phyloP scores from a whole-genome alignment of 441 rosid genomes.

The Populus hybrid region DNA sequence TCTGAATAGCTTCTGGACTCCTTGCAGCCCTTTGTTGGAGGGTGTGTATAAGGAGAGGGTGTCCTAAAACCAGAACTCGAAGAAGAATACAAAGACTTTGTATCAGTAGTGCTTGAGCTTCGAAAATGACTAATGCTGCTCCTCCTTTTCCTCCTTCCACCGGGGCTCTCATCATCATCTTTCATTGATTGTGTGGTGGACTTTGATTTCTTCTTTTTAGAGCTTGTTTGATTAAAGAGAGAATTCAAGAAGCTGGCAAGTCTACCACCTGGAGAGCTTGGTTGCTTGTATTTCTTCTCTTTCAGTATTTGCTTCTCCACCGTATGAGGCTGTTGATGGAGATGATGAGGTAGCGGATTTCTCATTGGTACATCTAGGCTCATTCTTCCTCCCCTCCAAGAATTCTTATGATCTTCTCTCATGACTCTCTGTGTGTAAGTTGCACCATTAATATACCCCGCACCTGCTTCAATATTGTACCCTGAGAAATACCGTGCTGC shows the following conservation, averaged over 20 bases:
- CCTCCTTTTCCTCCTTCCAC: slow-evolving; percentile 71
- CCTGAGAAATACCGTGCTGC: slow-evolving; percentile 84
- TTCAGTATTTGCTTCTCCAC: slow-evolving; percentile 45
- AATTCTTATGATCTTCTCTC: slow-evolving; percentile 46
- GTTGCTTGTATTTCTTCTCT: slow-evolving; percentile 78
- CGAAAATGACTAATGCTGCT: slow-evolving; percentile 86
- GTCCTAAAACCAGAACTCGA: slow-evolving; percentile 76
- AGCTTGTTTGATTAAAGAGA: slow-evolving; percentile 66
- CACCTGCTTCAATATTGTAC: slow-evolving; percentile 42
- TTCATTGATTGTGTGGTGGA: slow-evolving; percentile 45
- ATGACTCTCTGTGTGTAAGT: slow-evolving; percentile 35
- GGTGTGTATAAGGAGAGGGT: slow-evolving; percentile 59
- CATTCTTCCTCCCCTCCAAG: slow-evolving; percentile 55
- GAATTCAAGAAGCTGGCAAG: slow-evolving; percentile 94
- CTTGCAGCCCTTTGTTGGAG: slow-evolving; percentile 62
- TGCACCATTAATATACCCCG: slow-evolving; percentile 28
- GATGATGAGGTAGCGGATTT: slow-evolving; percentile 35
- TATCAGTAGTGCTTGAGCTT: slow-evolving; percentile 45
- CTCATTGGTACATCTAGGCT: slow-evolving; percentile 64
- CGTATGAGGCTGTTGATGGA: slow-evolving; percentile 20
- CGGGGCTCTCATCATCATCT: slow-evolving; percentile 62
- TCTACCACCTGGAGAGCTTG: slow-evolving; percentile 88
- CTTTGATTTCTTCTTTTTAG: slow-evolving; percentile 68
- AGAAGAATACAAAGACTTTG: slow-evolving; percentile 58
- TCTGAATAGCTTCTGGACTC: slow-evolving; percentile 50